Percentiles rank a stretch among this genome's conserved stretches.
These are phyloP conservation scores for Daldinia loculata DNA, from an alignment of 495 filamentous ascomycete species.

Conservation along the genomic window DNA sequence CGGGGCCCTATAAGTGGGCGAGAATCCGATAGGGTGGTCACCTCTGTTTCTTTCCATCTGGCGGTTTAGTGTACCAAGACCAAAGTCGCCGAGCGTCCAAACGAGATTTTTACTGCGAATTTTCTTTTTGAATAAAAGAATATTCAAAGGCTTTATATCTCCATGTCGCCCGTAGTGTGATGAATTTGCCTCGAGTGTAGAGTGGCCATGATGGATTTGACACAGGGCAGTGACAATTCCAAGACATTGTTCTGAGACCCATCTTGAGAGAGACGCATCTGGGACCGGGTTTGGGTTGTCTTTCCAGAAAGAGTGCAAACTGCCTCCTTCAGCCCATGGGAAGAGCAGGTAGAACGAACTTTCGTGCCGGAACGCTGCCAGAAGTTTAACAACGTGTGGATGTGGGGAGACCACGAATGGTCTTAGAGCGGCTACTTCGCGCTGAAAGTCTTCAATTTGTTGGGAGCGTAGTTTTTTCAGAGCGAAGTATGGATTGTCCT, in stretches of 20 bases:
- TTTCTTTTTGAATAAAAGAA: constrained; percentile 10
- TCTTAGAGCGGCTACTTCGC: constrained; percentile 24
- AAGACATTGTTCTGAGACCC: constrained; percentile 30
- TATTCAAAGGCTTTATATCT: constrained; percentile 39
- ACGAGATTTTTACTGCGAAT: neutral
- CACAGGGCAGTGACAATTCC: constrained; percentile 25
- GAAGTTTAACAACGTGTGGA: constrained; percentile 14
- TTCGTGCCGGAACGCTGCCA: constrained; percentile 31
- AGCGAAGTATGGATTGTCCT: constrained; percentile 22
- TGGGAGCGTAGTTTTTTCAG: constrained; percentile 15
- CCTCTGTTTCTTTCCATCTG: neutral
- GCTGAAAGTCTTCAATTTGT: constrained; percentile 17
- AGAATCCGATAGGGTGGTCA: constrained; percentile 12
- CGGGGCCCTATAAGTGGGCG: constrained; percentile 33
- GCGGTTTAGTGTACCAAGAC: constrained; percentile 3
- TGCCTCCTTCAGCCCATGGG: constrained; percentile 41
- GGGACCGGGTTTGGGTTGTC: constrained; percentile 17
- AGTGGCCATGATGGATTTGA: constrained; percentile 25
- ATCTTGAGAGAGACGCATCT: neutral
- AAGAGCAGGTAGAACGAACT: constrained; percentile 37
- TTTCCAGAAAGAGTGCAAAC: constrained; percentile 33
- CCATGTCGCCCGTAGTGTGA: constrained; percentile 32
- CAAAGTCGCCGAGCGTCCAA: constrained; percentile 15
- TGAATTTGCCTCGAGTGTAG: neutral
- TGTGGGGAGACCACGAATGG: constrained; percentile 11